These are phyloP conservation scores for Tulasnella sp. DNA, from an alignment of 768 basidiomycete species.

Conservation along the genomic window DNA sequence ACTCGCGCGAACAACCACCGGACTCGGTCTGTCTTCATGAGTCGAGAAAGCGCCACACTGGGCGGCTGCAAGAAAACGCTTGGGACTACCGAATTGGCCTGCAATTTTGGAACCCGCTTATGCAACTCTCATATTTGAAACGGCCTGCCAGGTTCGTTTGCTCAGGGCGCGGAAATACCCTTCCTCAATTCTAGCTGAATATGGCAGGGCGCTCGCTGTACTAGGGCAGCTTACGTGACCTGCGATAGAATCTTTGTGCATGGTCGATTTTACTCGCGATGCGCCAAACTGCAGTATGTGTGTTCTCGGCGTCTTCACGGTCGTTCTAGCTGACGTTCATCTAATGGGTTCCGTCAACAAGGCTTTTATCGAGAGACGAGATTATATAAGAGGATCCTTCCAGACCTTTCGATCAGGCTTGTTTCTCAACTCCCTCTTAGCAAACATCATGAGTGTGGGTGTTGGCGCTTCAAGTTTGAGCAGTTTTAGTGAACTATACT, in stretches of 20 bases:
- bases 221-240: background rate
- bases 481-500: background rate
- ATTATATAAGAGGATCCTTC: background rate
- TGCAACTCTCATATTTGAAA: background rate
- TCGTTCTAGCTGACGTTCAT: background rate
- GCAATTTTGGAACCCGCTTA: background rate
- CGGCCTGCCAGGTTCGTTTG: background rate
- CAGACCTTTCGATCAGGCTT: background rate
- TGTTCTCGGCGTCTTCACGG: background rate
- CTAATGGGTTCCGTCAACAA: background rate
- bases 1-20: background rate
- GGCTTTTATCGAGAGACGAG: background rate
- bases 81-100: background rate
- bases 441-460: background rate
- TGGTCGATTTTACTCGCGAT: background rate
- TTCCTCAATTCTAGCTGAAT: background rate
- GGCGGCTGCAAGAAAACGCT: background rate
- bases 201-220: background rate
- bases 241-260: background rate
- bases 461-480: background rate
- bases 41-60: background rate
- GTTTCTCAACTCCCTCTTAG: background rate
- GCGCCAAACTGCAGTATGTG: background rate
- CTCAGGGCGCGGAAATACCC: background rate
- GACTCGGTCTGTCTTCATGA: background rate